These are phyloP conservation scores for Capronia epimyces DNA, from an alignment of 2,329 filamentous ascomycete species.

Conservation along the genomic window DNA sequence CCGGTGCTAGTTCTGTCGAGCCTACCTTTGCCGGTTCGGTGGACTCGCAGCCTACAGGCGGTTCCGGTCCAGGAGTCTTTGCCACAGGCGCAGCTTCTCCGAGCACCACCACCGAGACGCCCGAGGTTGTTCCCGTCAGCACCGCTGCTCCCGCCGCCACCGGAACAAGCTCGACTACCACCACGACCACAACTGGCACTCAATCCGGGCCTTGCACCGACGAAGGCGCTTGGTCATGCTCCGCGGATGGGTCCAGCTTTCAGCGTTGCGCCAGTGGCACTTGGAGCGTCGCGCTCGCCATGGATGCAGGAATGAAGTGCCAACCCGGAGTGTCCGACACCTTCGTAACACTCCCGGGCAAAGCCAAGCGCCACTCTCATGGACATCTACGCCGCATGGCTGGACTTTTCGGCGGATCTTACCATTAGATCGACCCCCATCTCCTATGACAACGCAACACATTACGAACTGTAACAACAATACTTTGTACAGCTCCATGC, in stretches of 20 bases:
- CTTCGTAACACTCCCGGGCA: conserved; percentile 12
- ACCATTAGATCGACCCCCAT: background rate
- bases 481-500: background rate
- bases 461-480: background rate
- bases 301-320: conserved; percentile 54
- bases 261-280: conserved; percentile 57
- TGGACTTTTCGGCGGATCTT: background rate
- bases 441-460: background rate
- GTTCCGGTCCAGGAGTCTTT: conserved; percentile 5
- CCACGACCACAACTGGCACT: conserved; percentile 29
- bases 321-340: conserved; percentile 32
- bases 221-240: conserved; percentile 57
- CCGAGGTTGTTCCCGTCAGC: conserved; percentile 10
- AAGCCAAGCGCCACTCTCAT: conserved; percentile 12
- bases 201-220: conserved; percentile 45
- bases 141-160: conserved; percentile 16
- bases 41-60: background rate
- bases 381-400: background rate
- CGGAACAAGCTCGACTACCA: conserved; percentile 16
- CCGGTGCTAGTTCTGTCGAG: background rate
- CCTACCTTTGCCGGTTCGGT: conserved; percentile 5
- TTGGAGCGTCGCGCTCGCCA: conserved; percentile 48
- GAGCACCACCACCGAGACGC: background rate
- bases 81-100: conserved; percentile 13
- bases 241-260: conserved; percentile 49